Conservation (phyloP, 2,329 filamentous ascomycete genomes). For the Claviceps arundinis region DNA sequence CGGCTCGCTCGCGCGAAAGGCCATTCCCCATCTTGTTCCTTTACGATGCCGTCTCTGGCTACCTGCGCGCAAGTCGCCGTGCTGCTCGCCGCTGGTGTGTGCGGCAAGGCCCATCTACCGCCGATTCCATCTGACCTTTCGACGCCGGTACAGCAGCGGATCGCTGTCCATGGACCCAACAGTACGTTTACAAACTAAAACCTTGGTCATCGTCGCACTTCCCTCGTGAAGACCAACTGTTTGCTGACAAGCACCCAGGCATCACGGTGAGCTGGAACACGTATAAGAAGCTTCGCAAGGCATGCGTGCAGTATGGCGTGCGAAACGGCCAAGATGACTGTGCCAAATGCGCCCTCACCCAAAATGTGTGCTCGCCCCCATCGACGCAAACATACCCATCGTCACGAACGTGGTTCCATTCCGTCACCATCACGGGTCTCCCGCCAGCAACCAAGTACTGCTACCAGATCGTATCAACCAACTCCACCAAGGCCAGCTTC, state of each 20-base stretch:
- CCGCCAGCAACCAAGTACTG: conserved; percentile 43
- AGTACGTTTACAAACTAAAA: conserved; percentile 19
- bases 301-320: conserved; percentile 39
- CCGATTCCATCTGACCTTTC: conserved; percentile 33
- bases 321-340: conserved; percentile 12
- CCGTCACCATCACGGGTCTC: conserved; percentile 31
- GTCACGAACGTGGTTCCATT: conserved; percentile 40
- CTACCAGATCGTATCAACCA: conserved; percentile 44
- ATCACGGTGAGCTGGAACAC: conserved; percentile 45
- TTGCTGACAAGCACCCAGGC: conserved; percentile 18
- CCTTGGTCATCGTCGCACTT: neutral
- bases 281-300: conserved; percentile 28
- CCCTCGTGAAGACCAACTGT: neutral
- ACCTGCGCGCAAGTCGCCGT: neutral
- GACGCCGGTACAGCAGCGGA: conserved; percentile 40
- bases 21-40: neutral
- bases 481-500: conserved; percentile 40
- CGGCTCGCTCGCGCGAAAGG: no score
- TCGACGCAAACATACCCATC: conserved; percentile 35
- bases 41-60: neutral
- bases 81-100: conserved; percentile 1
- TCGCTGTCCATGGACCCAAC: conserved; percentile 35
- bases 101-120: conserved; percentile 24
- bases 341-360: conserved; percentile 17
- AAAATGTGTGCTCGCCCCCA: conserved; percentile 28